These are phyloP conservation scores for Lavandula angustifolia DNA, from an alignment of 257 asterid genomes.

Conservation along the genomic window DNA sequence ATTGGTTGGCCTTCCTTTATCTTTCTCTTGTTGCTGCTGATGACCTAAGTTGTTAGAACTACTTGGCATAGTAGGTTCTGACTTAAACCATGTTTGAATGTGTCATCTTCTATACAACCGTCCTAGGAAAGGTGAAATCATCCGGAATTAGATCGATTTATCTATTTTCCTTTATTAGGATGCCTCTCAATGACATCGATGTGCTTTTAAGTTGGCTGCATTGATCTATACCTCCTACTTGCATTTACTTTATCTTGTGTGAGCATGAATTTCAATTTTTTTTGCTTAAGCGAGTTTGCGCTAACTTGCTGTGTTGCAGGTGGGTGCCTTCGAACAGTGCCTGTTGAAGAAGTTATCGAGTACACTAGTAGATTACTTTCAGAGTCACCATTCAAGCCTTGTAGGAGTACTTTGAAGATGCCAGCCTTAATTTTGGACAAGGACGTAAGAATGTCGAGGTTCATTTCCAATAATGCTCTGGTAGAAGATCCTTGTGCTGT, in stretches of 20 bases:
- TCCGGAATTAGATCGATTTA: conserved; percentile 10
- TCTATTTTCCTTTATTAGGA: conserved; percentile 2
- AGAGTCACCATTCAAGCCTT: conserved; percentile 58
- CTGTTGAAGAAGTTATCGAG: conserved; percentile 57
- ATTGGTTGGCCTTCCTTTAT: not conserved
- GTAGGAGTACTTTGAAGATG: conserved; percentile 67
- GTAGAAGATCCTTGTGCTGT: conserved; percentile 85
- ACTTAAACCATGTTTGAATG: not conserved
- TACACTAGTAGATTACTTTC: conserved; percentile 57
- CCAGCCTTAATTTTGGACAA: conserved; percentile 81
- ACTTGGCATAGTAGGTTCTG: conserved; percentile 9
- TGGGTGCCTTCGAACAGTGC: conserved; percentile 52
- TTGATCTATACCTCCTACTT: conserved; percentile 2
- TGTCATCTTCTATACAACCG: not conserved
- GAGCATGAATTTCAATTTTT: conserved; percentile 1
- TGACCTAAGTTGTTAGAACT: conserved; percentile 4
- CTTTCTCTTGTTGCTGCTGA: not conserved
- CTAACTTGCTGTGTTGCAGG: conserved; percentile 53
- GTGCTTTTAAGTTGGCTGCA: not conserved
- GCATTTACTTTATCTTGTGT: conserved; percentile 5
- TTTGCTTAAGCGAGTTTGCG: conserved; percentile 9
- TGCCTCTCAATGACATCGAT: not conserved
- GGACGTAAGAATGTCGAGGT: conserved; percentile 55
- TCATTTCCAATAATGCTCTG: conserved; percentile 70
- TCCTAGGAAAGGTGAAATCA: conserved; percentile 6